A percentile compares a stretch with the other conserved stretches of the same genome.
These are phyloP conservation scores for Pythium chondricola DNA, from an alignment of 352 stramenopile species.

Conservation along the genomic window DNA sequence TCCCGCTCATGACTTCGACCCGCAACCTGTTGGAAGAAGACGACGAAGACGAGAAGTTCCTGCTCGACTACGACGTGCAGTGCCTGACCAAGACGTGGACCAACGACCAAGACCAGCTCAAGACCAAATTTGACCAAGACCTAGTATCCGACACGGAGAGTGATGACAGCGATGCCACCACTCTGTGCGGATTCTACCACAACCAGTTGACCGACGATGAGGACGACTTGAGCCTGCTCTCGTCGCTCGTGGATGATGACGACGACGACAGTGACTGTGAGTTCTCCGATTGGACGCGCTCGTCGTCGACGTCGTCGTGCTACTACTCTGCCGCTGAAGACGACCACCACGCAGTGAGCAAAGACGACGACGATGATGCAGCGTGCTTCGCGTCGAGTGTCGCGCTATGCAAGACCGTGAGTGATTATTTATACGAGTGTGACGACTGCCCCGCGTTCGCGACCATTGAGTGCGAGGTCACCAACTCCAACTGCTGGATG, in stretches of 20 bases:
- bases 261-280: slow-evolving; percentile 17
- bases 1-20: slow-evolving; percentile 14
- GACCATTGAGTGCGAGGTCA: slow-evolving; percentile 22
- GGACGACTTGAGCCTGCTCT: neutral
- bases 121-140: slow-evolving; percentile 14
- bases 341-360: neutral
- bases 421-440: slow-evolving; percentile 21
- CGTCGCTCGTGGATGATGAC: slow-evolving; percentile 2
- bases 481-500: slow-evolving; percentile 30
- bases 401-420: slow-evolving; percentile 5
- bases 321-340: slow-evolving; percentile 23
- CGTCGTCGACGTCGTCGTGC: slow-evolving; percentile 16
- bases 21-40: slow-evolving; percentile 12
- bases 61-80: too few species aligned
- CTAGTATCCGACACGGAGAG: slow-evolving; percentile 23
- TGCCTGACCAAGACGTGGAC: slow-evolving; percentile 9
- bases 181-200: slow-evolving; percentile 15
- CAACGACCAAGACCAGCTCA: slow-evolving; percentile 7
- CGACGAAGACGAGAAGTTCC: slow-evolving; percentile 16
- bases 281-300: slow-evolving; percentile 20
- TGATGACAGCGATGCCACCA: slow-evolving; percentile 19
- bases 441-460: slow-evolving; percentile 18
- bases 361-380: slow-evolving; percentile 1
- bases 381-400: neutral
- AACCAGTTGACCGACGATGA: slow-evolving; percentile 18